Conservation (phyloP, 202 grass and related monocot species). For the Miscanthus sacchariflorus region DNA sequence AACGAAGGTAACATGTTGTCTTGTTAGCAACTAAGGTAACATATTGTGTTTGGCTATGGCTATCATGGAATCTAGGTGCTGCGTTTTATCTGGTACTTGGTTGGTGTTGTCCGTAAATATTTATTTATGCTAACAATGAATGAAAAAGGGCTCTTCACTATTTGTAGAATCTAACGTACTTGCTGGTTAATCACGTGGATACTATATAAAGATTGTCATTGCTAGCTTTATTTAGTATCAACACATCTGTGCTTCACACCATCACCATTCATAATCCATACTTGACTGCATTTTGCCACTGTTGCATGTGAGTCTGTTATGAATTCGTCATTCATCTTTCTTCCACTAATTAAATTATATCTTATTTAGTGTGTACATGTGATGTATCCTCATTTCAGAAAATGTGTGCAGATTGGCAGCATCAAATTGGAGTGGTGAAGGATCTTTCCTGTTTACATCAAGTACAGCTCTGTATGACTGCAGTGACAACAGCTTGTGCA, state of each 20-base stretch:
- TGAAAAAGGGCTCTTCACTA: background rate
- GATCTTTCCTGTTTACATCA: constrained; percentile 92
- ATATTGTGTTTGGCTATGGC: background rate
- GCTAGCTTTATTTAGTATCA: background rate
- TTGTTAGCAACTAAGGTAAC: background rate
- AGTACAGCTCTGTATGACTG: constrained; percentile 84
- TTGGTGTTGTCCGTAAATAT: background rate
- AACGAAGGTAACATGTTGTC: background rate
- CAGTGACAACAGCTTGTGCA: constrained; percentile 74
- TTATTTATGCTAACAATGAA: constrained; percentile 7
- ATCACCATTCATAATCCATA: background rate
- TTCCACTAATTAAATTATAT: constrained; percentile 19
- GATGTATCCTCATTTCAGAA: constrained; percentile 46
- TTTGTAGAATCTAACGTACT: background rate
- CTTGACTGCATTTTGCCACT: constrained; percentile 16
- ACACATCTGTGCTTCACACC: constrained; percentile 25
- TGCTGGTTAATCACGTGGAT: background rate
- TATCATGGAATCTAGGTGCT: constrained; percentile 11
- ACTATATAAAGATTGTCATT: constrained; percentile 5
- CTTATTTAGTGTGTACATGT: constrained; percentile 35
- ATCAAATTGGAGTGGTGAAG: constrained; percentile 92
- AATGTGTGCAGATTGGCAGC: constrained; percentile 68
- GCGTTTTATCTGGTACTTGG: background rate
- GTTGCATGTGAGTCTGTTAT: constrained; percentile 12
- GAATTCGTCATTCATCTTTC: constrained; percentile 3